Conservation (phyloP, 2,329 filamentous ascomycete genomes). For the Rutstroemia sp. region DNA sequence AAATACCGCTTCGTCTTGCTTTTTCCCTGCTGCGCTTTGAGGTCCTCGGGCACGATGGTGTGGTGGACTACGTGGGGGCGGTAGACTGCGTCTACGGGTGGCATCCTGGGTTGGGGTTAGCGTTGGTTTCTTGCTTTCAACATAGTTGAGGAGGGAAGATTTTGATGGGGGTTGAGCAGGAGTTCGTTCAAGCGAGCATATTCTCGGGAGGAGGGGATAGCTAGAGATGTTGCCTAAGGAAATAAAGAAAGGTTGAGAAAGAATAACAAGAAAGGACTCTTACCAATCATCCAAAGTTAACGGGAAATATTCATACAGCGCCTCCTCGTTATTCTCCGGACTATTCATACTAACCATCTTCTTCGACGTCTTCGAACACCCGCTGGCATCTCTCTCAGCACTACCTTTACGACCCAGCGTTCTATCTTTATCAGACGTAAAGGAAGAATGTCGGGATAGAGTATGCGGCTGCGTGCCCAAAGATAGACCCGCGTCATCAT, state of each 20-base stretch:
- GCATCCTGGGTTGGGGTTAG: conserved; percentile 47
- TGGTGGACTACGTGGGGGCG: conserved; percentile 91
- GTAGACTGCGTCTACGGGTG: conserved; percentile 83
- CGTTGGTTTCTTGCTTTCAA: neutral
- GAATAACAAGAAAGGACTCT: conserved; percentile 28
- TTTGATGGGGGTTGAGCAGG: neutral
- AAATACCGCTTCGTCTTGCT: conserved; percentile 68
- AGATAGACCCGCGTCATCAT: conserved; percentile 18
- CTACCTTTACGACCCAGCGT: neutral
- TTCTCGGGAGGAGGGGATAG: neutral
- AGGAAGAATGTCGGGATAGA: neutral
- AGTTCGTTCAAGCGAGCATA: neutral
- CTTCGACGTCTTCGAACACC: conserved; percentile 29
- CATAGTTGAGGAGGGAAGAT: too few relatives aligned
- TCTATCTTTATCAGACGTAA: conserved; percentile 3
- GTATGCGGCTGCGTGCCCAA: conserved; percentile 6
- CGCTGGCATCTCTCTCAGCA: conserved; percentile 24
- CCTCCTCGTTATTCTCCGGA: conserved; percentile 68
- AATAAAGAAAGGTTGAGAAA: too few relatives aligned
- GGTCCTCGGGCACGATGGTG: conserved; percentile 61
- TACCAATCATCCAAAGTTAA: conserved; percentile 81
- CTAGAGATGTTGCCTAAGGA: neutral
- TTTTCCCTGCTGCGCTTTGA: conserved; percentile 59
- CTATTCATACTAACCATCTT: conserved; percentile 38
- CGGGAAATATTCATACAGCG: conserved; percentile 92